Evolutionary conservation across 208 protist species (phyloP), one percentile per base, ranked within the genome.

Genomic region (Borovskyia barvae): DNA sequence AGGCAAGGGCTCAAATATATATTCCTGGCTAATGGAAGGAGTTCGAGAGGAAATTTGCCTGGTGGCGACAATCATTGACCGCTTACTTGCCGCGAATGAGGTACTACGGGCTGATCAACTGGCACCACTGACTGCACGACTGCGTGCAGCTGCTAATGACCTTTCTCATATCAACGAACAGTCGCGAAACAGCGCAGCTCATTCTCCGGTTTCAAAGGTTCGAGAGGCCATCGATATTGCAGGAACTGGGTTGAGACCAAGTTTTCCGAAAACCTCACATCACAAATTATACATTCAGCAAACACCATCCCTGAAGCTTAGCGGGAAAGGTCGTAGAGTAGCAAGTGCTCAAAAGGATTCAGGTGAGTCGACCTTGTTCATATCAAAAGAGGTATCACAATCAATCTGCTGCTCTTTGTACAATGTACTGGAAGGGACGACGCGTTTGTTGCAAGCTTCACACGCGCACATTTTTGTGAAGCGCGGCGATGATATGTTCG

Each of bases 391-490:
- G 17, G 79, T 95, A 3, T 73, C 73, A n/a, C 67, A 66, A 11
- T 66, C 58, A 14, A 42, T 95, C 14, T 72, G 81, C 25, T 80
- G 71, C 43, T 75, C 72, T 0, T 54, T 95, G 11, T 95, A 95
- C 54, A 95, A 95, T 42, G 53, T 93, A 30, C 64, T 95, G 20
- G 85, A 95, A 51, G 57, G 77, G 4, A 66, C 74, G 1, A 71
- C 75, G 14, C 68, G 36, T 39, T 66, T 91, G 15, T 52, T 85
- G 2, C 73, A 77, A 7, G 85, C 82, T 1, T 83, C 82, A 12
- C 66, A 66, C 26, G 74, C 72, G 4, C 80, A 80, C 61, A 82
- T 95, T 59, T 92, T 93, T 73, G 54, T 95, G 49, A 76, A 80
- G 14, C 63, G 61, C 36, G 81, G 62, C 3, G 85, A 88, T 41